Evolutionary conservation across 2,329 filamentous ascomycete genomes (phyloP), one percentile per base, ranked within the genome.

Genomic region (Apiospora pterosperma): DNA sequence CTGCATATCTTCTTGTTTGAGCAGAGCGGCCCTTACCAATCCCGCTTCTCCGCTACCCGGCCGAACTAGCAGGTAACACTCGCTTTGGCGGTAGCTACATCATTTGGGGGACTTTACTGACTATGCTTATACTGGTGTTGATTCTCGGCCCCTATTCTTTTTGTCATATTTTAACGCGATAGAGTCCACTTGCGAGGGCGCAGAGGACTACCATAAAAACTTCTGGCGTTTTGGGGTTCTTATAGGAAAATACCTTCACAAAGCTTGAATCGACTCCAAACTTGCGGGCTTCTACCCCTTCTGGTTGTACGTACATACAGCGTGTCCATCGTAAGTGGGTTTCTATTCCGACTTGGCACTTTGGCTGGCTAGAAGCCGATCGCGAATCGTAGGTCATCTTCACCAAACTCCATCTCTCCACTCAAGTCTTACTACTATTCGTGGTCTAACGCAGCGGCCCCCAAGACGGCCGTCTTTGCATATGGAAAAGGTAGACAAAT

Each of bases 1-100:
- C 25, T 34, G 38, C 60, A 48, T 62, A 55, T n/a, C 48, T 55
- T n/a, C 48, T 55, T 41, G 16, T 62, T 62, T 48, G 31, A 62
- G 31, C 28, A 34, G 58, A 42, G 60, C 60, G 39, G 60, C 60
- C 23, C 31, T 23, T 41, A 31, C 16, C 48, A 55, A 34, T n/a
- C 28, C 48, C 48, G 48, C 48, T 55, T 55, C 48, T 55, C 25
- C 19, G 48, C 48, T 55, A 55, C 28, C 12, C 16, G 48, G 11
- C 48, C 48, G 48, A 55, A 55, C 14, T 36, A 34, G 59, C 36
- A 41, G 36, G 59, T 55, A 55, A 55, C 48, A 55, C 48, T 55
- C 28, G 48, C 48, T 55, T 55, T n/a, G 25, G 28, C 48, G 48
- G 48, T 55, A 55, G 48, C 48, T 21, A 34, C 48, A 34, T 21